Evolutionary conservation across 2,329 filamentous ascomycete genomes (phyloP).

Genomic region (Cadophora sp.): DNA sequence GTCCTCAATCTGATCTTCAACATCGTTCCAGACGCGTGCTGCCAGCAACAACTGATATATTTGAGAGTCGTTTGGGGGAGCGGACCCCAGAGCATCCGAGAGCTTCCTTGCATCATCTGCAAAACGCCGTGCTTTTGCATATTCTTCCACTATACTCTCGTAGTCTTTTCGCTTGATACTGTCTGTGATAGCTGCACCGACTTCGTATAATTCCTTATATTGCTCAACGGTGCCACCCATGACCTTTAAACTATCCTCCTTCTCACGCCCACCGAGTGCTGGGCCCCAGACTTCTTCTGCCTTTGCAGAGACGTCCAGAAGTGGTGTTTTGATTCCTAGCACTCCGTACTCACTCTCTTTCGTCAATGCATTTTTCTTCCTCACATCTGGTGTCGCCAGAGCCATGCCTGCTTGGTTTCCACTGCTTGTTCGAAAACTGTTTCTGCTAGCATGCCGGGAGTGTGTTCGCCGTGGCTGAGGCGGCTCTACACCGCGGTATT

Average conservation of each 20-base stretch:
- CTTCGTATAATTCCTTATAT: conserved; percentile 82
- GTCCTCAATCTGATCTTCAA: conserved; percentile 81
- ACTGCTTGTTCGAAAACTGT: conserved; percentile 49
- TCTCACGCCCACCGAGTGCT: conserved; percentile 87
- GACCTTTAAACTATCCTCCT: conserved; percentile 84
- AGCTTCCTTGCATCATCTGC: conserved; percentile 79
- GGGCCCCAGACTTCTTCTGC: conserved; percentile 98
- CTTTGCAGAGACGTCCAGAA: conserved; percentile 90
- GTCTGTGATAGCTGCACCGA: conserved; percentile 78
- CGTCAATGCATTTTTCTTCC: conserved; percentile 86
- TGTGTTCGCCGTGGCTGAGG: conserved; percentile 48
- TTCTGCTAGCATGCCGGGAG: conserved; percentile 46
- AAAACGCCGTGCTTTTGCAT: conserved; percentile 80
- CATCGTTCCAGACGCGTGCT: conserved; percentile 93
- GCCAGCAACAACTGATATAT: conserved; percentile 87
- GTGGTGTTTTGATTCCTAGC: conserved; percentile 83
- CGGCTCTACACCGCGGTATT: conserved; percentile 67
- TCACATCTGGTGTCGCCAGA: conserved; percentile 55
- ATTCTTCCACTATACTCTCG: conserved; percentile 85
- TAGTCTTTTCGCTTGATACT: conserved; percentile 92
- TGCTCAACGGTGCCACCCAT: conserved; percentile 78
- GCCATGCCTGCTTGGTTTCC: conserved; percentile 43
- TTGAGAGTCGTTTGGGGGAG: conserved; percentile 75
- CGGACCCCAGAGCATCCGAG: conserved; percentile 60
- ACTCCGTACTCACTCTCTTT: conserved; percentile 95